phyloP scores from a whole-genome alignment of 306 rosid genomes.

The Vicia faba region DNA sequence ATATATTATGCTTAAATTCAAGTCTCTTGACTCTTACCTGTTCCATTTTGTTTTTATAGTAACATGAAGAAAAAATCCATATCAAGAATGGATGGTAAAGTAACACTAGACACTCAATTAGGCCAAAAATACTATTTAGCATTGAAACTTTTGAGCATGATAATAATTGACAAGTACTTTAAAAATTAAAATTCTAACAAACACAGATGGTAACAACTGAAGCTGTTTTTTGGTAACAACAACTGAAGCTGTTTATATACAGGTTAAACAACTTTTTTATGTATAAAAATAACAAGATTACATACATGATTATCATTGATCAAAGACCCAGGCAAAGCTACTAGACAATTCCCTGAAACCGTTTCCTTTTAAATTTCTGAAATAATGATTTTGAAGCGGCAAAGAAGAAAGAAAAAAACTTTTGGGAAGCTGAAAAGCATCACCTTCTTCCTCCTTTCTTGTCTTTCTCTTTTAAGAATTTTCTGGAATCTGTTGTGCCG shows the following conservation, averaged over 20 bases:
- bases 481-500: conserved; percentile 19
- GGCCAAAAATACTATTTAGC: conserved; percentile 34
- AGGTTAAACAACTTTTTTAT: conserved; percentile 57
- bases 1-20: conserved; percentile 18
- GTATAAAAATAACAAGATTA: conserved; percentile 76
- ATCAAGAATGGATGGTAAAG: conserved; percentile 18
- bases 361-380: conserved; percentile 31
- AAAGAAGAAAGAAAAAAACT: conserved; percentile 53
- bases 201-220: conserved; percentile 50
- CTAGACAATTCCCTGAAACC: conserved; percentile 41
- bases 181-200: conserved; percentile 45
- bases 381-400: conserved; percentile 34
- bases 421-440: conserved; percentile 43
- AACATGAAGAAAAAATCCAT: conserved; percentile 12
- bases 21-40: conserved; percentile 21
- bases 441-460: conserved; percentile 52
- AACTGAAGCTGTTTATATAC: conserved; percentile 86
- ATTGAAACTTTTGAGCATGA: conserved; percentile 42
- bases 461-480: conserved; percentile 35
- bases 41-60: conserved; percentile 23
- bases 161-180: conserved; percentile 41
- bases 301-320: conserved; percentile 70
- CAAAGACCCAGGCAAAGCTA: conserved; percentile 41
- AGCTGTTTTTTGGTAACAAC: conserved; percentile 55
- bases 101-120: conserved; percentile 22